Percentiles rank a stretch among this genome's conserved stretches.
Conservation (phyloP, 2,329 filamentous ascomycete genomes). For the Sclerotinia spermophila region DNA sequence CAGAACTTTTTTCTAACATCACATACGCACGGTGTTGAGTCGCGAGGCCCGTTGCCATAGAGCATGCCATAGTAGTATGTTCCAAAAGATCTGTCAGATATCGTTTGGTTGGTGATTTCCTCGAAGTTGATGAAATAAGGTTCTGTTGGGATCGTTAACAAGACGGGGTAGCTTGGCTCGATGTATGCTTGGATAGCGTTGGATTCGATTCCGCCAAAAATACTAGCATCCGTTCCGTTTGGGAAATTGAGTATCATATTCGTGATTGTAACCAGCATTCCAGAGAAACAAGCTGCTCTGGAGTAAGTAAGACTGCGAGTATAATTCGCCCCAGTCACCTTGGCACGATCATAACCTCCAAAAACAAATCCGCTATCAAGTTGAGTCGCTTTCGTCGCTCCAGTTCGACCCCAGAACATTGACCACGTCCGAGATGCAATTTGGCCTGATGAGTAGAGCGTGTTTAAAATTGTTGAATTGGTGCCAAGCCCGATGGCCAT, state of each 20-base stretch:
- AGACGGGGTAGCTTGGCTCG: conserved; percentile 1
- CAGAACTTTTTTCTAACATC: not conserved
- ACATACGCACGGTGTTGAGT: not conserved
- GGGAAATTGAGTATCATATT: conserved; percentile 15
- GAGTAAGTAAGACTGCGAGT: not conserved
- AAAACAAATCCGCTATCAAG: not conserved
- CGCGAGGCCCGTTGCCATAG: not conserved
- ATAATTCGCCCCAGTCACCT: conserved; percentile 3
- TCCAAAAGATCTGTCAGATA: not conserved
- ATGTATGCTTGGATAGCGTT: conserved; percentile 5
- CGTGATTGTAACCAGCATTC: conserved; percentile 13
- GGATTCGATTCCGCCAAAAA: not conserved
- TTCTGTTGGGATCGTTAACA: not conserved
- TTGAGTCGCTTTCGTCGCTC: not conserved
- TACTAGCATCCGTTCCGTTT: conserved; percentile 11
- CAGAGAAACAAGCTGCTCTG: not conserved
- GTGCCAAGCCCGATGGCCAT: conserved; percentile 13
- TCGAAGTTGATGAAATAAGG: not conserved
- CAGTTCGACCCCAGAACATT: conserved; percentile 13
- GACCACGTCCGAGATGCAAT: conserved; percentile 15
- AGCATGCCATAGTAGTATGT: conserved; percentile 7
- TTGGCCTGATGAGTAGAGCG: not conserved
- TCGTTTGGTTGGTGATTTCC: not conserved
- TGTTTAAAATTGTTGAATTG: conserved; percentile 7
- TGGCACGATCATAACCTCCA: conserved; percentile 13